A percentile compares a stretch with the other conserved stretches of the same genome.
phyloP scores from a whole-genome alignment of 148 eudicot genomes.

The Amaranthus hypochondriacus region DNA sequence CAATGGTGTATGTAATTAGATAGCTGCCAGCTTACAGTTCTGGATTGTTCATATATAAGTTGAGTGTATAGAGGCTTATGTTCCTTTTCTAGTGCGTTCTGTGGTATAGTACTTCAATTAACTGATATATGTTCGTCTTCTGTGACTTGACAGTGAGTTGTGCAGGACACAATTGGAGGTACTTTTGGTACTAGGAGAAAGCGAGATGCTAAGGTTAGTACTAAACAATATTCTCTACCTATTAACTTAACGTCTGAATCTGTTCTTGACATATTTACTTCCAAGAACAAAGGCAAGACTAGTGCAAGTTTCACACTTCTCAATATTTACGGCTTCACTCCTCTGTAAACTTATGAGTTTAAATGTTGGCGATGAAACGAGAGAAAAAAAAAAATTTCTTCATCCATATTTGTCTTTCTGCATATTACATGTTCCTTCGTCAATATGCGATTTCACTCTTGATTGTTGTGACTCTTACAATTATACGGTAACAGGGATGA shows the following conservation, averaged over 20 bases:
- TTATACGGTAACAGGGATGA: too few relatives aligned
- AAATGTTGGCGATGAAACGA: neutral
- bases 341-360: neutral
- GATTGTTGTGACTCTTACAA: too few relatives aligned
- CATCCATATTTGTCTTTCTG: neutral
- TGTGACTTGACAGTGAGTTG: constrained; percentile 21
- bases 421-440: neutral
- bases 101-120: constrained; percentile 3
- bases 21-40: neutral
- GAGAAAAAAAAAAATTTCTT: neutral
- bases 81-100: neutral
- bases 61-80: constrained; percentile 3
- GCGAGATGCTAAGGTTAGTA: constrained; percentile 24
- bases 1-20: neutral
- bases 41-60: neutral
- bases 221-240: neutral
- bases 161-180: constrained; percentile 18
- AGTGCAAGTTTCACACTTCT: neutral
- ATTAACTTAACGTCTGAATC: neutral
- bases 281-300: neutral
- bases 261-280: neutral
- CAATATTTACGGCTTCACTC: neutral
- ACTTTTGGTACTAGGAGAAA: constrained; percentile 17
- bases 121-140: constrained; percentile 2
- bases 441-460: too few relatives aligned